Evolutionary conservation across 1,284 basidiomycete species (phyloP).

Genomic region (Hymenochaete sp.): DNA sequence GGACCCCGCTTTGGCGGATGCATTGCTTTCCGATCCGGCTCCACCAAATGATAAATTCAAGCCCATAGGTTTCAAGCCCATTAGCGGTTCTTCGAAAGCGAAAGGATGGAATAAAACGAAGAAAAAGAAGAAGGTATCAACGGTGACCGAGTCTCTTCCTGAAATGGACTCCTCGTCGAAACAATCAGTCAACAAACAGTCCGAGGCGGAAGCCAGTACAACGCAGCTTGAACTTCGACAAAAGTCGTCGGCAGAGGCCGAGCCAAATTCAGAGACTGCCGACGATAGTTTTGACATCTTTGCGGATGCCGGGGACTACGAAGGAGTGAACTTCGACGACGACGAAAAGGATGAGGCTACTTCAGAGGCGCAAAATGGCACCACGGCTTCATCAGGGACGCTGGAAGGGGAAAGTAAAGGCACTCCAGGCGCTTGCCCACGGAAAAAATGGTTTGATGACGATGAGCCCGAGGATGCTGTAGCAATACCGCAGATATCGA

Average conservation of each 20-base stretch:
- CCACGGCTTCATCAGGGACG: background rate
- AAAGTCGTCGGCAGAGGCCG: constrained; percentile 9
- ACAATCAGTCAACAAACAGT: background rate
- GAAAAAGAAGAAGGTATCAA: constrained; percentile 42
- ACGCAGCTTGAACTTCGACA: background rate
- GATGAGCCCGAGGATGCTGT: constrained; percentile 18
- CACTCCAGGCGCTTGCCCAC: constrained; percentile 6
- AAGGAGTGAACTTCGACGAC: constrained; percentile 55
- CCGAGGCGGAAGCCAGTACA: background rate
- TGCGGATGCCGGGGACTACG: constrained; percentile 77
- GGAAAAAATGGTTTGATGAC: constrained; percentile 21
- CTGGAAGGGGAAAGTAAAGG: constrained; percentile 15
- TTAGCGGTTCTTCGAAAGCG: constrained; percentile 34
- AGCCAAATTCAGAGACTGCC: constrained; percentile 29
- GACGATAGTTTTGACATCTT: constrained; percentile 48
- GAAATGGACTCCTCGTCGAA: constrained; percentile 8
- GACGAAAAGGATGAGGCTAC: constrained; percentile 35
- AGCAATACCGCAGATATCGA: background rate
- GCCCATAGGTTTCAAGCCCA: constrained; percentile 69
- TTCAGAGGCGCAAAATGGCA: constrained; percentile 1
- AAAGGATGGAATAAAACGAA: constrained; percentile 34
- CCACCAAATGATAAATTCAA: constrained; percentile 66
- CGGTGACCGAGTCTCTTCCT: constrained; percentile 26
- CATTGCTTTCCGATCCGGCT: constrained; percentile 34
- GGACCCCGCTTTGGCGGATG: constrained; percentile 16